Conservation (phyloP, 2,329 filamentous ascomycete genomes). For the Fusarium tuaranense region DNA sequence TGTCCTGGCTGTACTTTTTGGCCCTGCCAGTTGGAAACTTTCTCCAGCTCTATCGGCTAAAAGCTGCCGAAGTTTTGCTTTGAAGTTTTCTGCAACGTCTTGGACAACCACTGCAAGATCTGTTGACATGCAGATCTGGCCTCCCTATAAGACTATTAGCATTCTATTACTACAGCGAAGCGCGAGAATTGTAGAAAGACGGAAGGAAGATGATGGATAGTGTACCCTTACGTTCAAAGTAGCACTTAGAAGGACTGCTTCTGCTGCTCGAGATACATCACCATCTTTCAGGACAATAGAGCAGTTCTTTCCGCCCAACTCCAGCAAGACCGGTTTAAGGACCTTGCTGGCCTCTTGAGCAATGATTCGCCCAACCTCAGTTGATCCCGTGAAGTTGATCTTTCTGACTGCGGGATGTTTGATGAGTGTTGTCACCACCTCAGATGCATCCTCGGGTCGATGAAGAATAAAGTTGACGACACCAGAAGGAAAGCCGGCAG, state of each 20-base stretch:
- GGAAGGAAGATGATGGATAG: fast-evolving
- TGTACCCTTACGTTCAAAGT: neutral
- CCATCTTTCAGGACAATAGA: neutral
- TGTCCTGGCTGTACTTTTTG: neutral
- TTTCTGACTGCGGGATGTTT: neutral
- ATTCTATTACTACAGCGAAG: neutral
- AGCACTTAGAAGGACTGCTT: neutral
- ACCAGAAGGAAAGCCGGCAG: neutral
- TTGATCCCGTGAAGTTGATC: neutral
- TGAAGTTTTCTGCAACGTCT: neutral
- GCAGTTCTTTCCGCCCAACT: neutral
- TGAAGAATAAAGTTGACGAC: neutral
- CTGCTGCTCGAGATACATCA: neutral
- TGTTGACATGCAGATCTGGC: neutral
- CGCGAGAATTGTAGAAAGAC: neutral
- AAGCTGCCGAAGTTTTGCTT: neutral
- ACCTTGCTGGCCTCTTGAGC: neutral
- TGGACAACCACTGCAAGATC: neutral
- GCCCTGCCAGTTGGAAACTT: neutral
- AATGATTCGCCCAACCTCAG: neutral
- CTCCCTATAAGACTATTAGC: neutral
- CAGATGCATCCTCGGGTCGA: neutral
- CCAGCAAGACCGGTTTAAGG: neutral
- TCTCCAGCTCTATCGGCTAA: neutral
- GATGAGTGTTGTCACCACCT: neutral